Percentiles rank a stretch among this genome's conserved stretches.
Conservation (phyloP, 2,329 filamentous ascomycete species). For the Bisporella sp. region DNA sequence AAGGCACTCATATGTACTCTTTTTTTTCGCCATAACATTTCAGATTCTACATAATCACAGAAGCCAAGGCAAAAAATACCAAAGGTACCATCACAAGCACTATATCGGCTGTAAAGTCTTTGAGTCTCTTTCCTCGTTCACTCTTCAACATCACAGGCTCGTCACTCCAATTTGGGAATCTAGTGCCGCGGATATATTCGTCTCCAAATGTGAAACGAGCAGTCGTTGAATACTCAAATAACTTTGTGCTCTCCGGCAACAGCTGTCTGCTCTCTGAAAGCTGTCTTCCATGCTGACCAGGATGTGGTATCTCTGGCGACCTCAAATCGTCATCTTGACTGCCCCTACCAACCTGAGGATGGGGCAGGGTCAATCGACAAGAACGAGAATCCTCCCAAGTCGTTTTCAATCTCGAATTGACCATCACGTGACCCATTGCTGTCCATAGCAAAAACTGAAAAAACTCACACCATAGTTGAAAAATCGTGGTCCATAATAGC, state of each 20-base stretch:
- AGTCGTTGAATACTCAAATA: constrained; percentile 11
- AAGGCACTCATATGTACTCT: not conserved
- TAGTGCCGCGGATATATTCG: not conserved
- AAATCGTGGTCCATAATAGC: constrained; percentile 1
- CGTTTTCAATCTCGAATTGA: too few species aligned
- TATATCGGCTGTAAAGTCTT: constrained; percentile 4
- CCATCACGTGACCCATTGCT: too few species aligned
- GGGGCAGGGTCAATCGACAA: too few species aligned
- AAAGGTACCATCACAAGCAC: constrained; percentile 2
- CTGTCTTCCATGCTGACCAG: constrained; percentile 5
- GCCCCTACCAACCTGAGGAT: too few species aligned
- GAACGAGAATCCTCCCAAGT: too few species aligned
- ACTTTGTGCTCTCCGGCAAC: constrained; percentile 6
- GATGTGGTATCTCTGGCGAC: not conserved
- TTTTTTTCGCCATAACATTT: not conserved
- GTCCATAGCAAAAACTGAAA: too few species aligned
- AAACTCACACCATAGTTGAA: not conserved
- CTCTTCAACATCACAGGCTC: constrained; percentile 7
- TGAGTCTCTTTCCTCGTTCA: constrained; percentile 4
- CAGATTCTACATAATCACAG: constrained; percentile 7
- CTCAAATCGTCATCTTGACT: not conserved
- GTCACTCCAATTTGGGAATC: constrained; percentile 3
- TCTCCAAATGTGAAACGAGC: not conserved
- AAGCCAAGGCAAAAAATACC: constrained; percentile 12
- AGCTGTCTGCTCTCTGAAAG: constrained; percentile 11